Evolutionary conservation across 73 alveolate species (phyloP), one percentile per base, ranked within the genome.

Genomic region (Stentor coeruleus): DNA sequence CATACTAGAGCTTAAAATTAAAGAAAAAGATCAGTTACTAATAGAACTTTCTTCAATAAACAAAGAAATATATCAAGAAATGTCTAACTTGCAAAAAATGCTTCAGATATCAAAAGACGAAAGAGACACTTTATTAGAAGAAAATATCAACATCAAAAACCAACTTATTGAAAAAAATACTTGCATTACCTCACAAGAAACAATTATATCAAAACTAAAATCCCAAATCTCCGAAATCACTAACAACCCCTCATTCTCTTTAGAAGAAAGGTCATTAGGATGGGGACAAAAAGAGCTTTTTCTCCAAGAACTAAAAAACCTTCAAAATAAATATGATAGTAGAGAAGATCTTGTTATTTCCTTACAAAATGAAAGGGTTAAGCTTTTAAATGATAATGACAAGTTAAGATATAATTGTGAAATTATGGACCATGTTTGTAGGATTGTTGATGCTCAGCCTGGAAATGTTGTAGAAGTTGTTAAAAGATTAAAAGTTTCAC

Each of bases 321-420:
- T 30, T 3, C 73, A 30, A 35, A 35, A 74, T 74, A 74, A 30
- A 74, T 37, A 30, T 3, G 82, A 74, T 20, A 31, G n/a, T 31
- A 4, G 82, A 33, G 82, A 74, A 74, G 82, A 37, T 31, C 36
- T 31, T 20, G n/a, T 31, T 31, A 4, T 74, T 74, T 40, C 42
- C 28, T 35, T 74, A 33, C 73, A 74, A 31, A 66, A 35, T 26
- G 82, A 74, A 74, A 30, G 82, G 36, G 75, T 74, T 3, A 4
- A 40, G 55, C 75, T 74, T 74, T 40, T 3, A n/a, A 30, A 74
- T 40, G 75, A 74, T 6, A 74, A 4, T 30, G 75, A 74, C 36
- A 3, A 40, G 66, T 3, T 31, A 33, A 74, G 59, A 30, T n/a
- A n/a, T n/a, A n/a, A n/a, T n/a, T n/a, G n/a, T n/a, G n/a, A n/a